Evolutionary conservation across 163 green algal species (phyloP).

Genomic region (Scenedesmus sp.): DNA sequence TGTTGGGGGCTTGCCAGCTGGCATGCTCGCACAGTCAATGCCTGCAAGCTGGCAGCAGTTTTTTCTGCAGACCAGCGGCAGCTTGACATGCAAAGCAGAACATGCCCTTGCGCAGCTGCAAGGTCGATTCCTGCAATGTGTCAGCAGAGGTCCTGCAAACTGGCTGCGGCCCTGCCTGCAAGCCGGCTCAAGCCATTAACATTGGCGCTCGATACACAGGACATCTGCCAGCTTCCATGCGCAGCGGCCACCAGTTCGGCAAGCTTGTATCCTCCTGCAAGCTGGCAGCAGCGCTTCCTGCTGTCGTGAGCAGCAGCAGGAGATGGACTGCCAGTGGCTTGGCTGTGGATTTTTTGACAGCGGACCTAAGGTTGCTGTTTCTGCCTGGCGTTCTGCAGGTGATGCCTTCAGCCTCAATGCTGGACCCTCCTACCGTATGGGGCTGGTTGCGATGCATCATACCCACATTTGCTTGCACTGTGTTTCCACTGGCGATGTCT

Average conservation of each 20-base stretch:
- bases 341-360: not conserved
- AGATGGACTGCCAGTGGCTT: too few relatives aligned
- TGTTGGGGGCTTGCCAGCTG: too few relatives aligned
- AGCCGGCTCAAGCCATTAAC: too few relatives aligned
- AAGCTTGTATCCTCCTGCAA: not conserved
- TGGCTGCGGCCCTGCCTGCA: too few relatives aligned
- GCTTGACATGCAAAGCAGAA: too few relatives aligned
- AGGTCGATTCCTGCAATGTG: too few relatives aligned
- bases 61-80: not conserved
- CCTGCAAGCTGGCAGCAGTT: not conserved
- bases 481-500: not conserved
- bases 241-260: too few relatives aligned
- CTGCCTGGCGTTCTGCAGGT: constrained; percentile 57
- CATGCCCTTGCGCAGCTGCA: too few relatives aligned
- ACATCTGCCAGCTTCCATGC: too few relatives aligned
- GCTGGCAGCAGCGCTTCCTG: not conserved
- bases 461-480: not conserved
- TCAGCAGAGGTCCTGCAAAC: too few relatives aligned
- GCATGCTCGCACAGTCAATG: too few relatives aligned
- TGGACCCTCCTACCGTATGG: constrained; percentile 93
- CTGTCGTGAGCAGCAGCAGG: not conserved
- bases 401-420: constrained; percentile 87
- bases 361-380: not conserved
- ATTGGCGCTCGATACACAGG: too few relatives aligned
- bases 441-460: constrained; percentile 68